Evolutionary conservation across 2,329 filamentous ascomycete genomes (phyloP), one percentile per base, ranked within the genome.

Genomic region (Scedosporium apiospermum): DNA sequence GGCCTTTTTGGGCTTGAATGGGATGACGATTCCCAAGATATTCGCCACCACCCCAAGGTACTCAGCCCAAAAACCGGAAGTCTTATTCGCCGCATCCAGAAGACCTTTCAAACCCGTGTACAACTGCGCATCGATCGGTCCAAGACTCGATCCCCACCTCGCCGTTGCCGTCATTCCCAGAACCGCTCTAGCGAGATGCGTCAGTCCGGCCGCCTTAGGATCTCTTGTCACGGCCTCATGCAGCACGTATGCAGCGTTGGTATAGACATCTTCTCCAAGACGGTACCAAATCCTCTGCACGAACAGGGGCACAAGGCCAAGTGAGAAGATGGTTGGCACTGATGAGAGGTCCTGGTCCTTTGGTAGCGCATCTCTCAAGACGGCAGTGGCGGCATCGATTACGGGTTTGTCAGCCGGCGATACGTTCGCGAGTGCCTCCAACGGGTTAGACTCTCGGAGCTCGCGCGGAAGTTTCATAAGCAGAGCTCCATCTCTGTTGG

Each of bases 401-500:
- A 73, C 60, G 1, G 68, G 67, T 60, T 64, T 67, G 53, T 76
- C 72, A 12, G 64, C 61, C 1, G 64, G 51, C 4, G 64, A 64
- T 6, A 71, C 64, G 53, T 68, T 62, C 2, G 70, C 70, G 16
- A 72, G 65, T 5, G 80, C 71, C 6, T 73, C 68, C 1, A 96
- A 76, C 0, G 92, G 91, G 67, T 88, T 80, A 66, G 84, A 80
- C 59, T 85, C 82, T 62, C 89, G 84, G 16, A 88, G 73, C 0
- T 79, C 71, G 0, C 73, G 67, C 0, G 85, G 79, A 10, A 96
- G 80, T 65, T 81, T 86, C 74, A 89, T 85, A 75, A 91, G 91
- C 46, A 96, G 76, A 53, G 87, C 87, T 0, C 93, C 93, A 74
- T 96, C 92, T 49, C 92, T 81, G 65, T 96, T 93, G 6, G 92